Conservation (phyloP, 148 eudicot genomes). For the Silene uniflora region DNA sequence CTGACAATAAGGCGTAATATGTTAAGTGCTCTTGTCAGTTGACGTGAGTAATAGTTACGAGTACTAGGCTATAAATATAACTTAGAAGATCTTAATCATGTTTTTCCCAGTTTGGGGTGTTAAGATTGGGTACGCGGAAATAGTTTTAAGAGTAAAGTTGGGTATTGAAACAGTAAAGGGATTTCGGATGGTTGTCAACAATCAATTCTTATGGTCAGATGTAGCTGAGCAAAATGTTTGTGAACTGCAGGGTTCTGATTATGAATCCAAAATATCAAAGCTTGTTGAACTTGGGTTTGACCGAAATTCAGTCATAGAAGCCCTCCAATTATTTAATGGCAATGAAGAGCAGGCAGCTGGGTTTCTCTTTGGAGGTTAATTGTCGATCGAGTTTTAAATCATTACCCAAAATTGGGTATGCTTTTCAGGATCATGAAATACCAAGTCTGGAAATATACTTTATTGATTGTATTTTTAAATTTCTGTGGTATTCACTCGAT, state of each 20-base stretch:
- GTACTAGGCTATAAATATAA: background rate
- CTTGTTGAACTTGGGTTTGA: conserved; percentile 88
- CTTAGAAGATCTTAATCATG: background rate
- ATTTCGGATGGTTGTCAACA: background rate
- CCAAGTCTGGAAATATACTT: background rate
- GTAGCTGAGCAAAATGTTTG: background rate
- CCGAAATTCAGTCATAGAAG: conserved; percentile 68
- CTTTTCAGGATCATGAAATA: background rate
- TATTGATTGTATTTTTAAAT: background rate
- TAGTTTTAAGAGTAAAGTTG: too few relatives aligned
- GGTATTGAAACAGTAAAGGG: background rate
- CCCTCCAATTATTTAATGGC: conserved; percentile 64
- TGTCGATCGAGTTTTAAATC: background rate
- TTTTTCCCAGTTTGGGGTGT: background rate
- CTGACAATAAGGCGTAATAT: background rate
- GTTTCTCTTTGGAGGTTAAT: conserved; percentile 75
- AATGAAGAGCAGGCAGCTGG: conserved; percentile 93
- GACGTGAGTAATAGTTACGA: background rate
- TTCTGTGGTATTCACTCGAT: background rate
- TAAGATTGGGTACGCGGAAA: background rate
- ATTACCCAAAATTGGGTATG: background rate
- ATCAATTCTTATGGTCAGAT: background rate
- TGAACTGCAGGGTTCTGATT: conserved; percentile 60
- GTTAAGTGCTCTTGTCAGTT: background rate
- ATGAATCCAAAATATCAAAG: conserved; percentile 82